These are phyloP conservation scores for Achaetomiella virescens DNA, from an alignment of 495 filamentous ascomycete genomes.

Conservation along the genomic window DNA sequence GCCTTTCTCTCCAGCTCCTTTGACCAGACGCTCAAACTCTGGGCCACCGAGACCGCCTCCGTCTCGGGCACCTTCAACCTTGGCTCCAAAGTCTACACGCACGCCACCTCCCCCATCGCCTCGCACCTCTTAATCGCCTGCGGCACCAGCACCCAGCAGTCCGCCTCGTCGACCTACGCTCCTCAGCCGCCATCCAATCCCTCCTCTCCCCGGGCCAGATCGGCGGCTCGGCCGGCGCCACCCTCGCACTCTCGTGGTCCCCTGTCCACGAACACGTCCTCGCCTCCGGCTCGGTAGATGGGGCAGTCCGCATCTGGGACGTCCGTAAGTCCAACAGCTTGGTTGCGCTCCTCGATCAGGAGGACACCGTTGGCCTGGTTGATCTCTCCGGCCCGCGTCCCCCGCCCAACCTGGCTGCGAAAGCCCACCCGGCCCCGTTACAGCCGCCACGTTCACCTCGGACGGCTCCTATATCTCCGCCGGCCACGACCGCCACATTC, in stretches of 20 bases:
- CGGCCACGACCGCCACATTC: slow-evolving; percentile 73
- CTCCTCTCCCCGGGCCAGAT: slow-evolving; percentile 43
- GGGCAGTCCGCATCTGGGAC: slow-evolving; percentile 78
- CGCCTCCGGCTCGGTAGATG: slow-evolving; percentile 70
- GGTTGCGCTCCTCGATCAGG: slow-evolving; percentile 71
- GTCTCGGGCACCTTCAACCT: slow-evolving; percentile 64
- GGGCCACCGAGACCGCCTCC: slow-evolving; percentile 56
- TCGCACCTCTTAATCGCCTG: slow-evolving; percentile 73
- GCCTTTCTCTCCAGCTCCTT: slow-evolving; percentile 79
- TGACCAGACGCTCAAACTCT: slow-evolving; percentile 77
- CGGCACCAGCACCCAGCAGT: slow-evolving; percentile 75
- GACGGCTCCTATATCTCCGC: slow-evolving; percentile 66
- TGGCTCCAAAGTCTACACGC: slow-evolving; percentile 64
- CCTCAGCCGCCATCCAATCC: slow-evolving; percentile 69
- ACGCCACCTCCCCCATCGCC: slow-evolving; percentile 66
- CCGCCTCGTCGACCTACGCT: slow-evolving; percentile 74
- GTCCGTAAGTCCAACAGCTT: slow-evolving; percentile 65
- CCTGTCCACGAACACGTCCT: slow-evolving; percentile 71
- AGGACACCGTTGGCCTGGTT: slow-evolving; percentile 61
- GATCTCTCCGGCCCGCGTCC: slow-evolving; percentile 14
- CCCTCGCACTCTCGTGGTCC: slow-evolving; percentile 72
- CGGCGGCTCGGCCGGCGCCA: slow-evolving; percentile 56
- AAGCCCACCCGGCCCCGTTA: slow-evolving; percentile 74
- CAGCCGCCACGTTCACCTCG: slow-evolving; percentile 77
- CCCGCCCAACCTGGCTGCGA: slow-evolving; percentile 38